Conservation (phyloP, 1,284 basidiomycete genomes). For the Sporisorium graminicola region DNA sequence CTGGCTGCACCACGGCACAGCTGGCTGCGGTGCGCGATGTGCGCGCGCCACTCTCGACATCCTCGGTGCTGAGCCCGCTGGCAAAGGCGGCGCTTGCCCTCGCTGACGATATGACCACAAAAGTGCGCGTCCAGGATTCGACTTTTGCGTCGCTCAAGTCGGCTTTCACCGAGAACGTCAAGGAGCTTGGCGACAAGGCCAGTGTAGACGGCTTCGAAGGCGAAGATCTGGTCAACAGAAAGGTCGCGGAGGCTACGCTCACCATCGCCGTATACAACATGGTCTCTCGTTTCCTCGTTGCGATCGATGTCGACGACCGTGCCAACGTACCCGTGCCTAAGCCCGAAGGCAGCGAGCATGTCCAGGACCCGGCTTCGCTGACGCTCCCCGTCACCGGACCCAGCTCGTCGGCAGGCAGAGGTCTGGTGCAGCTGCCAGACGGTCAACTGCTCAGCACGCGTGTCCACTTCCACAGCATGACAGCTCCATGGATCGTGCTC, state of each 20-base stretch:
- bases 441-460: slow-evolving; percentile 56
- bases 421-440: slow-evolving; percentile 52
- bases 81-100: slow-evolving; percentile 69
- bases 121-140: slow-evolving; percentile 42
- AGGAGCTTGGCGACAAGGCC: slow-evolving; percentile 55
- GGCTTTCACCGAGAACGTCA: slow-evolving; percentile 61
- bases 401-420: slow-evolving; percentile 52
- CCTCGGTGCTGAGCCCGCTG: slow-evolving; percentile 44
- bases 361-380: slow-evolving; percentile 29
- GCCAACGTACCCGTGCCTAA: slow-evolving; percentile 65
- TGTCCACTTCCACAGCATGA: slow-evolving; percentile 60
- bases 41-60: slow-evolving; percentile 26
- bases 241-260: slow-evolving; percentile 70
- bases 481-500: slow-evolving; percentile 69
- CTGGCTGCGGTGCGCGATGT: slow-evolving; percentile 70
- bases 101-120: slow-evolving; percentile 70
- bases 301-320: slow-evolving; percentile 71
- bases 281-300: slow-evolving; percentile 71
- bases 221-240: slow-evolving; percentile 50
- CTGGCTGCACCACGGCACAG: slow-evolving; percentile 70
- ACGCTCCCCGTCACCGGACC: slow-evolving; percentile 16
- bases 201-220: slow-evolving; percentile 60
- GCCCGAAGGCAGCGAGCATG: slow-evolving; percentile 56
- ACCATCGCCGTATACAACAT: slow-evolving; percentile 72
- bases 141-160: slow-evolving; percentile 42